phyloP scores from a whole-genome alignment of 805 yeast genomes.

The Sungouiella thailandica region DNA sequence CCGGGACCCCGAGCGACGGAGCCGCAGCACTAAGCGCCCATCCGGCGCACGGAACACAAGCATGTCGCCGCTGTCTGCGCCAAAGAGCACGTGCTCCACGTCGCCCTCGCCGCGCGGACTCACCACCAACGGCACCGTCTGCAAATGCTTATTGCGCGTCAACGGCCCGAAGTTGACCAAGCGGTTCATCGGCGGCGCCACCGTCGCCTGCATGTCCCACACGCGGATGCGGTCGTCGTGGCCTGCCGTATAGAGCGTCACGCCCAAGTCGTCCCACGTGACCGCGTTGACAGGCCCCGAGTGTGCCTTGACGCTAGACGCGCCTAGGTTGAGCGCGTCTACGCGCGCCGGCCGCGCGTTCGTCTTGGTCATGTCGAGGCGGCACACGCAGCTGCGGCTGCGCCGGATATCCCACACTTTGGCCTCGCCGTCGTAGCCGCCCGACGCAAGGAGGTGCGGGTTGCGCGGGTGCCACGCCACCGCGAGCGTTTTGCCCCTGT shows the following conservation, averaged over 20 bases:
- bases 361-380: conserved; percentile 54
- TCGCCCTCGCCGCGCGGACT: conserved; percentile 50
- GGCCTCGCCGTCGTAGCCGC: conserved; percentile 77
- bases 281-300: conserved; percentile 75
- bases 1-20: conserved; percentile 41
- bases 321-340: conserved; percentile 23
- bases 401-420: conserved; percentile 83
- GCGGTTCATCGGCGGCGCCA: conserved; percentile 48
- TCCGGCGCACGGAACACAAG: conserved; percentile 52
- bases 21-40: conserved; percentile 58
- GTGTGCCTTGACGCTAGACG: conserved; percentile 57
- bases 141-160: conserved; percentile 56
- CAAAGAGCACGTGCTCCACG: conserved; percentile 56
- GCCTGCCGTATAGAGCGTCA: conserved; percentile 60
- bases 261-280: conserved; percentile 67
- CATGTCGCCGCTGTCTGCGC: conserved; percentile 73
- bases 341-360: conserved; percentile 14
- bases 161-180: conserved; percentile 74
- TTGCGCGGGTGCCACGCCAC: conserved; percentile 74
- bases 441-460: conserved; percentile 62
- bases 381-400: conserved; percentile 56
- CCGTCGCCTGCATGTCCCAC: conserved; percentile 57
- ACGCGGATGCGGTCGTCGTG: conserved; percentile 74
- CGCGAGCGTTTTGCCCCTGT: conserved; percentile 49
- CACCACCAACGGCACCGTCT: conserved; percentile 47